A percentile compares a stretch with the other conserved stretches of the same genome.
phyloP scores from a whole-genome alignment of 148 eudicot species.

The Rhododendron griersonianum region DNA sequence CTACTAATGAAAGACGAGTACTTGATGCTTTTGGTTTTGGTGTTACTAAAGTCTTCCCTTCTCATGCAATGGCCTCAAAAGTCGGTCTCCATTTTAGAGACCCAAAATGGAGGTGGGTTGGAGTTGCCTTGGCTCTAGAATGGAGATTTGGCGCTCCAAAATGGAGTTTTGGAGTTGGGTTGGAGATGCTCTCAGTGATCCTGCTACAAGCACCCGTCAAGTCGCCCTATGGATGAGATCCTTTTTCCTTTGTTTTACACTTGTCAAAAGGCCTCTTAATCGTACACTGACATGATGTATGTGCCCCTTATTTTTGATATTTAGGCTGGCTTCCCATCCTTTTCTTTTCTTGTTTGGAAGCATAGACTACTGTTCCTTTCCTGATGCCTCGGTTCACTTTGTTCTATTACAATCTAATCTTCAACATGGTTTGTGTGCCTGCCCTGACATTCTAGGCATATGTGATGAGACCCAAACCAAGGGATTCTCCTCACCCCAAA shows the following conservation, averaged over 20 bases:
- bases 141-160: neutral
- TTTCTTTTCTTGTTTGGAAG: neutral
- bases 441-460: conserved; percentile 46
- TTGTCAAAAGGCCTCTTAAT: neutral
- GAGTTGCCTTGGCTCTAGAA: neutral
- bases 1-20: neutral
- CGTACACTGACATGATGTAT: neutral
- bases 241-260: neutral
- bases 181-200: neutral
- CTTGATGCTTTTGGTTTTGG: neutral
- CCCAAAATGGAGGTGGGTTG: neutral
- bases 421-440: neutral
- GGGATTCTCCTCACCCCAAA: conserved; percentile 58
- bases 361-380: neutral
- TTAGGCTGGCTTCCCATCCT: neutral
- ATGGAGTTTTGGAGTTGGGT: neutral
- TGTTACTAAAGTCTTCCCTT: neutral
- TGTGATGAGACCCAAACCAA: conserved; percentile 80
- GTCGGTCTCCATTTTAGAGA: neutral
- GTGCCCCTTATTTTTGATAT: neutral
- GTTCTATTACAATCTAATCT: neutral
- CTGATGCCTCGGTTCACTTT: neutral
- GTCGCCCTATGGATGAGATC: neutral
- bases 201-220: neutral
- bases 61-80: neutral